Conservation (phyloP, 192 early-diverging fungal genomes). For the Podila horticola region DNA sequence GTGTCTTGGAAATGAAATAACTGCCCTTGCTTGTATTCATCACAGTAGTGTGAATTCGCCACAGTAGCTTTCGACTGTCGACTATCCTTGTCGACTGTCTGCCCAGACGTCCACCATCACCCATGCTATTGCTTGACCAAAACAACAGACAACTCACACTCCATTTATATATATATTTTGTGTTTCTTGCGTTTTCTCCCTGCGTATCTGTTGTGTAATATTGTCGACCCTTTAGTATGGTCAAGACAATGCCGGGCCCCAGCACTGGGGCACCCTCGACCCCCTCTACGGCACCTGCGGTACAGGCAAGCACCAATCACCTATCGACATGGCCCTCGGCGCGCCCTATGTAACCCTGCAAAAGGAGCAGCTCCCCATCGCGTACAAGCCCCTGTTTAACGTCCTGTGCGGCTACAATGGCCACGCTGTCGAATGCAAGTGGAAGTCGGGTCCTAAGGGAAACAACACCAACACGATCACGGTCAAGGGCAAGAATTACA, state of each 20-base stretch:
- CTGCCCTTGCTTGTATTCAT: not conserved
- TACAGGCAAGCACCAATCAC: conserved; percentile 55
- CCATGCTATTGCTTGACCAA: no score
- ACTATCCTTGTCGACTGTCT: no score
- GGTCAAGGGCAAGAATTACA: conserved; percentile 35
- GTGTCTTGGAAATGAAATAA: not conserved
- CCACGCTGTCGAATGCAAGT: conserved; percentile 48
- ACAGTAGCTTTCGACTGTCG: no score
- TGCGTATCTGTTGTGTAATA: no score
- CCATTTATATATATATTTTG: no score
- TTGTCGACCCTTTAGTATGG: no score
- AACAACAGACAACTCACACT: no score
- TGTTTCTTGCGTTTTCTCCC: no score
- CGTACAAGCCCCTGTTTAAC: not conserved
- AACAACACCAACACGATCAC: not conserved
- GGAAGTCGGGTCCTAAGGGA: not conserved
- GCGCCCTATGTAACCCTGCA: not conserved
- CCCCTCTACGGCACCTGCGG: conserved; percentile 27
- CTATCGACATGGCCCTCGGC: conserved; percentile 52
- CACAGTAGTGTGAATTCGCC: no score
- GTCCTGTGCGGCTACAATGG: conserved; percentile 50
- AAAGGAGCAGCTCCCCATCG: not conserved
- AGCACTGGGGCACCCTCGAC: conserved; percentile 39
- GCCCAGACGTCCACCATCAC: no score
- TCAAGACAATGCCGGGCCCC: conserved; percentile 9